A percentile compares a stretch with the other conserved stretches of the same genome.
These are phyloP conservation scores for Scedosporium apiospermum DNA, from an alignment of 2,329 filamentous ascomycete species.

Conservation along the genomic window DNA sequence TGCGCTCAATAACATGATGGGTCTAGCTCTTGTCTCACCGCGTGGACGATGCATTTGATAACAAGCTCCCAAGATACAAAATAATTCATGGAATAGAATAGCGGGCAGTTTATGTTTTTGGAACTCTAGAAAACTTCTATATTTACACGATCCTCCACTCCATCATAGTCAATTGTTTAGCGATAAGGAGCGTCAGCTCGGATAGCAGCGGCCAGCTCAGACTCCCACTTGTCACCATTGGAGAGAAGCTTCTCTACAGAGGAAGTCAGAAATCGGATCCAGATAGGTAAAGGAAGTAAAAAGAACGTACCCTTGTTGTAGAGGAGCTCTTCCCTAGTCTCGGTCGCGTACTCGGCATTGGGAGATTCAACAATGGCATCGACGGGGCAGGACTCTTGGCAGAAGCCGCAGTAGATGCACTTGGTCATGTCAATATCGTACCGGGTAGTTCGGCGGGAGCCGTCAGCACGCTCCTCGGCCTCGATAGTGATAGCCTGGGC, in stretches of 20 bases:
- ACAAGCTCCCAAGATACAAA: not conserved
- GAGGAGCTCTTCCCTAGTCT: constrained; percentile 79
- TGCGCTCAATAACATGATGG: not conserved
- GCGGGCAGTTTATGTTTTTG: not conserved
- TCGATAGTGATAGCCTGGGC: constrained; percentile 98
- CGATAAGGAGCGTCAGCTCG: constrained; percentile 89
- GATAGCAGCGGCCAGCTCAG: constrained; percentile 84
- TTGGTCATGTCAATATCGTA: constrained; percentile 99
- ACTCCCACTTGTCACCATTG: constrained; percentile 96
- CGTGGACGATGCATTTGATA: not conserved
- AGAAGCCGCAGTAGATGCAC: constrained; percentile 99
- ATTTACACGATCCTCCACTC: constrained; percentile 3
- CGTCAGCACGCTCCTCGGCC: constrained; percentile 94
- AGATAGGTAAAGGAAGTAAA: constrained; percentile 17
- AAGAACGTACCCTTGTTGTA: constrained; percentile 68
- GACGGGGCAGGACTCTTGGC: constrained; percentile 97
- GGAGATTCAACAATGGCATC: constrained; percentile 71
- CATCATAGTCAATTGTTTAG: constrained; percentile 33
- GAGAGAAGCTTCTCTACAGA: constrained; percentile 66
- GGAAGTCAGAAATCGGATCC: constrained; percentile 14
- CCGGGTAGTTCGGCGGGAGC: constrained; percentile 85
- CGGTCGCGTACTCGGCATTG: constrained; percentile 54
- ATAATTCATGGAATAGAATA: not conserved
- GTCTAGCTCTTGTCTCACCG: not conserved
- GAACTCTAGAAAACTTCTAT: constrained; percentile 2